Evolutionary conservation across 2,329 filamentous ascomycete species (phyloP).

Genomic region (Epicoccum nigrum): DNA sequence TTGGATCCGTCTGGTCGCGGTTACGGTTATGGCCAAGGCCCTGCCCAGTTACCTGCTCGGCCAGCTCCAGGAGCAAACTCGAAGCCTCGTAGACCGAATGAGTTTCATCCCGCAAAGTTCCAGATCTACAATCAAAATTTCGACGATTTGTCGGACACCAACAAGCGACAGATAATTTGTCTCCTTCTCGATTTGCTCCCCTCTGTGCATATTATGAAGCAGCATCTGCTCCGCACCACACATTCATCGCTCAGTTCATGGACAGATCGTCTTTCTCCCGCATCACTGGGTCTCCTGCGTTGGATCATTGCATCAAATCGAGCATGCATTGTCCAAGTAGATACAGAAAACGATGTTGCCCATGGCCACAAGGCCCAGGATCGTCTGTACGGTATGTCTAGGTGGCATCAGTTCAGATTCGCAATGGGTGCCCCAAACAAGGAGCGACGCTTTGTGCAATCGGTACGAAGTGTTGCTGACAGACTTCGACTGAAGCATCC

Average conservation of each 20-base stretch:
- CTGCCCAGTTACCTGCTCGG: no score
- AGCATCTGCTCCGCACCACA: conserved; percentile 54
- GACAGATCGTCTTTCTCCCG: conserved; percentile 66
- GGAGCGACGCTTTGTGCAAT: conserved; percentile 73
- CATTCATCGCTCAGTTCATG: conserved; percentile 54
- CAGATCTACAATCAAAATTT: conserved; percentile 63
- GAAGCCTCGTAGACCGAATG: conserved; percentile 8
- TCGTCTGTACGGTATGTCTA: conserved; percentile 66
- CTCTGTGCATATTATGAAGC: conserved; percentile 63
- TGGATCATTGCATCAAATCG: conserved; percentile 93
- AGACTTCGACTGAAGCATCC: conserved; percentile 58
- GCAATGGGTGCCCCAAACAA: conserved; percentile 91
- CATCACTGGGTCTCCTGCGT: conserved; percentile 71
- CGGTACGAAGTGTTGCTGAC: conserved; percentile 58
- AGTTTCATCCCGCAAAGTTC: conserved; percentile 45
- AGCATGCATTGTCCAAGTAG: conserved; percentile 82
- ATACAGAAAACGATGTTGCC: conserved; percentile 41
- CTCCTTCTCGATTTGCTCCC: conserved; percentile 66
- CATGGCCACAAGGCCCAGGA: conserved; percentile 52
- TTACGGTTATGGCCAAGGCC: no score
- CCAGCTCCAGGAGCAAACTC: not conserved
- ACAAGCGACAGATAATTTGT: conserved; percentile 60
- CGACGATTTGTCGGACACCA: conserved; percentile 55
- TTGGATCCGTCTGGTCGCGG: no score
- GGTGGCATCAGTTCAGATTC: conserved; percentile 83